Percentiles rank a stretch among this genome's conserved stretches.
These are phyloP conservation scores for Solanum pimpinellifolium DNA, from an alignment of 257 asterid species.

Conservation along the genomic window DNA sequence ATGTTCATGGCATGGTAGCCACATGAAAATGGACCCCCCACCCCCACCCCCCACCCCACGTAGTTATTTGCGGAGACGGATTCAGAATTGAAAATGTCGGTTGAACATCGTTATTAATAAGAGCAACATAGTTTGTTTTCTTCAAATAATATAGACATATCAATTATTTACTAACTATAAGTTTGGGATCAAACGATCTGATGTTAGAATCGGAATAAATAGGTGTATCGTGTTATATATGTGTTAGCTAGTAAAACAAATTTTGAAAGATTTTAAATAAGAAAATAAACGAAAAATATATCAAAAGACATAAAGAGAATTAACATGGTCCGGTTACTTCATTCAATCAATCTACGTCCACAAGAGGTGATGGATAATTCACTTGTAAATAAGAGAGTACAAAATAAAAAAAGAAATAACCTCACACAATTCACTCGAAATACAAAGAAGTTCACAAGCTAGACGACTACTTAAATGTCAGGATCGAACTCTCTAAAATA, in stretches of 20 bases:
- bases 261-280: too few relatives aligned
- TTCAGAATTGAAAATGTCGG: background rate
- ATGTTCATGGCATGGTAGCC: constrained; percentile 19
- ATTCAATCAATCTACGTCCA: background rate
- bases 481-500: background rate
- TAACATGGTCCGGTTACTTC: too few relatives aligned
- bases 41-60: background rate
- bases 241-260: too few relatives aligned
- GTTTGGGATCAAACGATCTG: background rate
- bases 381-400: background rate
- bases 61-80: background rate
- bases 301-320: background rate
- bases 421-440: background rate
- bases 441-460: too few relatives aligned
- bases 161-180: background rate
- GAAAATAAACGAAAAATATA: too few relatives aligned
- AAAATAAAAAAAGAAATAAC: too few relatives aligned
- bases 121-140: background rate
- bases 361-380: background rate
- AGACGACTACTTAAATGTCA: background rate
- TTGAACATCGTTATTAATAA: too few relatives aligned
- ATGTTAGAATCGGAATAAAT: background rate
- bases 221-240: background rate
- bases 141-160: background rate
- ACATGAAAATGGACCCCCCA: constrained; percentile 19